phyloP scores from a whole-genome alignment of 1,139 yeast species.

The Citeromyces siamensis region DNA sequence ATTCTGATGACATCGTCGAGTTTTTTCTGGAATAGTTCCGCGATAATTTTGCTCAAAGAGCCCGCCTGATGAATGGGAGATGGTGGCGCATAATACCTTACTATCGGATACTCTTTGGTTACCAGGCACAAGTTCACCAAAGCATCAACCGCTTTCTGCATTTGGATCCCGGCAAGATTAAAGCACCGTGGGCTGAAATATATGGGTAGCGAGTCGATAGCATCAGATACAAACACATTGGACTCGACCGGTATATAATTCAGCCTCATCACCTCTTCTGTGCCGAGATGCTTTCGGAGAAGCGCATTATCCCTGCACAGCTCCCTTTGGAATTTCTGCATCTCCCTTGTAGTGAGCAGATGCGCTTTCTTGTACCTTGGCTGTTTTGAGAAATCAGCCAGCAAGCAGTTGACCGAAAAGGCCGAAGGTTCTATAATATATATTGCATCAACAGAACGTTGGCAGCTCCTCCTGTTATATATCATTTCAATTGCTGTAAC shows the following conservation, averaged over 20 bases:
- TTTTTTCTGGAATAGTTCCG: constrained; percentile 56
- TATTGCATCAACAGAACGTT: constrained; percentile 41
- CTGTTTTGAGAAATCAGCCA: constrained; percentile 39
- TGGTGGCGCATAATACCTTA: constrained; percentile 54
- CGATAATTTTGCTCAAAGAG: constrained; percentile 59
- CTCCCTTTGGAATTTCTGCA: constrained; percentile 33
- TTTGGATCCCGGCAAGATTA: constrained; percentile 45
- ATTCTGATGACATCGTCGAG: constrained; percentile 66
- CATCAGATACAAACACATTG: constrained; percentile 16
- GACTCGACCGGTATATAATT: constrained; percentile 16
- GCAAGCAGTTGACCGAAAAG: constrained; percentile 43
- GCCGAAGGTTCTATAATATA: constrained; percentile 44
- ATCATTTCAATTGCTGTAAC: constrained; percentile 40
- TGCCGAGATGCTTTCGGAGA: constrained; percentile 5
- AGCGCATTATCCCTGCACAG: constrained; percentile 18
- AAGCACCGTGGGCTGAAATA: constrained; percentile 61
- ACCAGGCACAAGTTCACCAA: constrained; percentile 63
- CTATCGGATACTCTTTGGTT: constrained; percentile 81
- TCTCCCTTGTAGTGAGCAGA: constrained; percentile 19
- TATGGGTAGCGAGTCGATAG: constrained; percentile 49
- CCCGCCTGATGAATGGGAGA: constrained; percentile 40
- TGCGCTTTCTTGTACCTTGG: constrained; percentile 45
- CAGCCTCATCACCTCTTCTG: constrained; percentile 12
- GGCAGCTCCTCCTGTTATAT: constrained; percentile 35
- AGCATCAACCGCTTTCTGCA: constrained; percentile 45